Conservation (phyloP, 257 asterid species). For the Lavandula angustifolia region DNA sequence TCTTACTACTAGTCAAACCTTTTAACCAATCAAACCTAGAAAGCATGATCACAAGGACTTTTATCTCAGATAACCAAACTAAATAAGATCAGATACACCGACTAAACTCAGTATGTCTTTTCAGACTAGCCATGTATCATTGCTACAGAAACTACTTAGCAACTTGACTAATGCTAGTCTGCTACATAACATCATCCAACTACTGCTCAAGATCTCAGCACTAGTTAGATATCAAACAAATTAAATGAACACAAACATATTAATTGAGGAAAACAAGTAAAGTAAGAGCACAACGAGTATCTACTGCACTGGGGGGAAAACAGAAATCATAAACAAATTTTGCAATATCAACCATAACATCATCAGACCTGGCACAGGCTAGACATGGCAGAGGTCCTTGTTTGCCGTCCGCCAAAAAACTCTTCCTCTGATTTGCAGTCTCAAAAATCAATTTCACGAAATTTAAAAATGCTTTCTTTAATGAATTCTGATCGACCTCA, state of each 20-base stretch:
- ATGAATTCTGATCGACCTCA: conserved; percentile 61
- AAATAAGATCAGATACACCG: conserved; percentile 3
- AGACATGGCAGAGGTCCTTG: conserved; percentile 73
- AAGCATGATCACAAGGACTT: neutral
- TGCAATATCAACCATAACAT: conserved; percentile 34
- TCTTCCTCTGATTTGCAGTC: conserved; percentile 52
- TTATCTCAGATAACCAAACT: conserved; percentile 8
- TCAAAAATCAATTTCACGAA: conserved; percentile 71
- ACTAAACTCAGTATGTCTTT: conserved; percentile 2
- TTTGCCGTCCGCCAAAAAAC: conserved; percentile 72
- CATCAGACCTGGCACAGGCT: conserved; percentile 72
- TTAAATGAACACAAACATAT: neutral
- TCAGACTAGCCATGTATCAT: neutral
- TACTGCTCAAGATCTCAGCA: conserved; percentile 9
- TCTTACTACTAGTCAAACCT: neutral
- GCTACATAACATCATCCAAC: neutral
- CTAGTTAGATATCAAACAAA: conserved; percentile 20
- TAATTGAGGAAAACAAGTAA: conserved; percentile 7
- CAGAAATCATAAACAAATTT: neutral
- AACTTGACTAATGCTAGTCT: conserved; percentile 17
- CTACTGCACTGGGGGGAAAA: neutral
- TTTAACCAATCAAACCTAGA: neutral
- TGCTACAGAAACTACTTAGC: neutral
- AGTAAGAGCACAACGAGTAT: neutral
- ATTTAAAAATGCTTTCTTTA: conserved; percentile 66